Percentiles rank a stretch among this genome's conserved stretches.
Conservation (phyloP, 495 filamentous ascomycete species). For the Penicillium desertorum region DNA sequence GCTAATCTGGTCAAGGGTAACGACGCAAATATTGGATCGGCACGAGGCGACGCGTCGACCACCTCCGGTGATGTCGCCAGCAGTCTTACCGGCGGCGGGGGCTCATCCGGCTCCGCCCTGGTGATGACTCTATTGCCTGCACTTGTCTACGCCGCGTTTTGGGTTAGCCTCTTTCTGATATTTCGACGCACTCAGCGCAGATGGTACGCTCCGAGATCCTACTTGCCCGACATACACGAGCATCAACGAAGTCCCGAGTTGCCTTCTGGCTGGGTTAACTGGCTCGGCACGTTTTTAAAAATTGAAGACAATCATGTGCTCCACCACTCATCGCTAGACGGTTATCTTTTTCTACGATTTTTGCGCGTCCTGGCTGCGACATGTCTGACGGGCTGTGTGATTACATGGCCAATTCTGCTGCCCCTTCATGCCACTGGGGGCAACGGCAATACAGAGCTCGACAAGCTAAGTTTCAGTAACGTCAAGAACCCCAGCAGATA, state of each 20-base stretch:
- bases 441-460: constrained; percentile 57
- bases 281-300: constrained; percentile 61
- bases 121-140: constrained; percentile 73
- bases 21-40: constrained; percentile 47
- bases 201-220: constrained; percentile 81
- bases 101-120: constrained; percentile 53
- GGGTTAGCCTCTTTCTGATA: constrained; percentile 69
- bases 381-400: constrained; percentile 69
- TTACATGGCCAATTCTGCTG: constrained; percentile 81
- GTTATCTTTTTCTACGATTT: constrained; percentile 81
- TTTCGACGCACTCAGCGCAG: constrained; percentile 69
- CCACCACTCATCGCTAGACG: constrained; percentile 70
- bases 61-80: constrained; percentile 37
- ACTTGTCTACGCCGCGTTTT: constrained; percentile 61
- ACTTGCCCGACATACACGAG: constrained; percentile 67
- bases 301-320: constrained; percentile 61
- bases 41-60: constrained; percentile 43
- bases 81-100: constrained; percentile 30
- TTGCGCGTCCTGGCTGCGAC: constrained; percentile 67
- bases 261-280: constrained; percentile 55
- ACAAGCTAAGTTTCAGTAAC: constrained; percentile 67
- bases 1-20: constrained; percentile 28
- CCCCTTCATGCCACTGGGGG: constrained; percentile 76
- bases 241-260: constrained; percentile 46
- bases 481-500: constrained; percentile 51